Base-by-base conservation (phyloP, 2,329 filamentous ascomycete species). In the Paraphoma chrysanthemicola region DNA sequence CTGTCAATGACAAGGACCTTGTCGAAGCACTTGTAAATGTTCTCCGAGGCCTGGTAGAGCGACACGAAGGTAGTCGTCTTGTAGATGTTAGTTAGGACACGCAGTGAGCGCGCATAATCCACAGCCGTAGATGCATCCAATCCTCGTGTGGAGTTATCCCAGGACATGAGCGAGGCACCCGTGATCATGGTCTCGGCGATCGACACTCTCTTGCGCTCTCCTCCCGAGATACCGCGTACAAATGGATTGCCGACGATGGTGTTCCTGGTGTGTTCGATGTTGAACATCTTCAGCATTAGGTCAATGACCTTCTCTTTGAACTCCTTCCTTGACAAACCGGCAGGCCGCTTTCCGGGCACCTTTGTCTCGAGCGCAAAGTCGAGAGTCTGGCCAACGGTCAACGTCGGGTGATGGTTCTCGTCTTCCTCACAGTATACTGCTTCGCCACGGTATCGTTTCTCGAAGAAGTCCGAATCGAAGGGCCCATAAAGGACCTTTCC, bases 351-450 rank as follows among this genome's bases (percentile, higher is more conserved):
- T 14, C 90, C 88, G 6, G 93, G 92, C 12, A 91, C 89, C 78
- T 96, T 96, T 31, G 89, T 91, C 69, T 95, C 90, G 3, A 96
- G 80, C 0, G 93, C 93, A 70, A 97, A 97, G 0, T 86, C 88
- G 0, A 97, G 84, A 0, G 93, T 97, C 73, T 97, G 92, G 52
- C 91, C 90, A 2, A 97, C 93, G 0, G 92, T 95, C 23, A 97
- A 82, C 0, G 91, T 95, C 0, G 93, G 86, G 66, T 93, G 89
- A 66, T 97, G 92, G 18, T 94, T 83, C 66, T 97, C 93, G 63
- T 96, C 92, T 74, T 94, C 91, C 66, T 91, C 88, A 69, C 92
- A 94, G 79, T 96, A 96, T 4, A 94, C 88, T 0, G 90, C 89
- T 78, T 96, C 91, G 48, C 91, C 91, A 30, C 91, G 85, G 73